Percentiles rank a stretch among this genome's conserved stretches.
phyloP scores from a whole-genome alignment of 73 alveolate species.

The Tetrahymena elliotti region DNA sequence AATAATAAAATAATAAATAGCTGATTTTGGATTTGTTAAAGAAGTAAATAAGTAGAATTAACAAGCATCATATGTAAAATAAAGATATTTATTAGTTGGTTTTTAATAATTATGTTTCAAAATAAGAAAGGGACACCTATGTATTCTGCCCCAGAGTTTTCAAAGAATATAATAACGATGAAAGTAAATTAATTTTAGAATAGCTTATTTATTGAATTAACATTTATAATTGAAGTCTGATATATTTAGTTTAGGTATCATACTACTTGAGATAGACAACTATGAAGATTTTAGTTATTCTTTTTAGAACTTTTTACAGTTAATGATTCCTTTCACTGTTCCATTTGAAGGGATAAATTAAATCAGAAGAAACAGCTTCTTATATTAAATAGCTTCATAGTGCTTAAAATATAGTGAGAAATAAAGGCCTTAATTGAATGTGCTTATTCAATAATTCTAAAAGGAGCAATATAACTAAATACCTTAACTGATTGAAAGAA shows the following conservation, averaged over 20 bases:
- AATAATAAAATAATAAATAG: too few species aligned
- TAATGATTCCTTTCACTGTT: neutral
- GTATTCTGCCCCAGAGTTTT: neutral
- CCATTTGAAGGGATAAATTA: neutral
- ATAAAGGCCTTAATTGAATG: neutral
- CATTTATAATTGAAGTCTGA: neutral
- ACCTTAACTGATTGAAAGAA: neutral
- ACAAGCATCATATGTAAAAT: neutral
- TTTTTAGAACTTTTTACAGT: neutral
- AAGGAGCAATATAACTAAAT: neutral
- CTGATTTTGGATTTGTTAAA: neutral
- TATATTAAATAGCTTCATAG: neutral
- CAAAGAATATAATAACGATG: neutral
- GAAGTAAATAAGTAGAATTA: neutral
- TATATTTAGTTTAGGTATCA: neutral
- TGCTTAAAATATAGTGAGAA: neutral
- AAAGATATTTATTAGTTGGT: neutral
- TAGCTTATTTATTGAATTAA: neutral
- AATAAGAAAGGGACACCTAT: neutral
- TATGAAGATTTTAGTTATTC: neutral
- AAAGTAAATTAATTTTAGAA: neutral
- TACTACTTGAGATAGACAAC: neutral
- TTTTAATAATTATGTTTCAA: neutral
- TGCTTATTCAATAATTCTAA: too few species aligned
- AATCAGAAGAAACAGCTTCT: neutral